Base-by-base conservation (phyloP, 2,329 filamentous ascomycete genomes). In the Cephalotrichum gorgonifer region DNA sequence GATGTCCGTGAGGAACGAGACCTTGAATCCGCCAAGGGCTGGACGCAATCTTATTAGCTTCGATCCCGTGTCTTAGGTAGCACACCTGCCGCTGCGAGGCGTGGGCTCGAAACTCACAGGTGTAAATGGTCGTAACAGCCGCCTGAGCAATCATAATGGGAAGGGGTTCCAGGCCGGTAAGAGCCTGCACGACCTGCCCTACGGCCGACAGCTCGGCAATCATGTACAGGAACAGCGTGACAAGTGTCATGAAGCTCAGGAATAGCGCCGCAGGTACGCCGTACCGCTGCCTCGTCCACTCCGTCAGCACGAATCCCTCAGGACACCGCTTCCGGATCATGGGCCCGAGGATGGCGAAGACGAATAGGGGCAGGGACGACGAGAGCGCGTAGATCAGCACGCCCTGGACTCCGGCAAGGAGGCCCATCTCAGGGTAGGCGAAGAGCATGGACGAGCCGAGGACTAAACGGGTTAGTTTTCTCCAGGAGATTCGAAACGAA, bases 181-280 rank as follows among this genome's bases (percentile, higher is more conserved):
- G 66, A 8, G 83, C 75, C 51, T 68, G 83, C 57, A 91, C 74
- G 35, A 91, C 87, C 64, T 91, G 86, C 47, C 88, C 85, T 26
- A 93, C 72, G 12, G 86, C 85, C 8, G 86, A 90, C 41, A 93
- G 74, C 69, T 93, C 87, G 20, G 86, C 80, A 25, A 91, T 81
- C 86, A 93, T 91, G 72, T 91, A 93, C 47, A 93, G 64, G 63
- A 91, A 93, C 57, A 93, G 75, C 1, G 87, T 91, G 45, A 89
- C 81, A 45, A 91, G 72, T 42, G 86, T 89, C 69, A 90, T 73
- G 57, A 85, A 75, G 62, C 85, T 88, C 53, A 93, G 72, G 61
- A 86, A 91, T 33, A 90, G 67, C 48, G 83, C 83, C 6, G 84
- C 74, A 30, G 81, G 61, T 3, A 75, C 61, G 17, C 87, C 88